Evolutionary conservation across 2,329 filamentous ascomycete species (phyloP).

Genomic region (Calycina marina): DNA sequence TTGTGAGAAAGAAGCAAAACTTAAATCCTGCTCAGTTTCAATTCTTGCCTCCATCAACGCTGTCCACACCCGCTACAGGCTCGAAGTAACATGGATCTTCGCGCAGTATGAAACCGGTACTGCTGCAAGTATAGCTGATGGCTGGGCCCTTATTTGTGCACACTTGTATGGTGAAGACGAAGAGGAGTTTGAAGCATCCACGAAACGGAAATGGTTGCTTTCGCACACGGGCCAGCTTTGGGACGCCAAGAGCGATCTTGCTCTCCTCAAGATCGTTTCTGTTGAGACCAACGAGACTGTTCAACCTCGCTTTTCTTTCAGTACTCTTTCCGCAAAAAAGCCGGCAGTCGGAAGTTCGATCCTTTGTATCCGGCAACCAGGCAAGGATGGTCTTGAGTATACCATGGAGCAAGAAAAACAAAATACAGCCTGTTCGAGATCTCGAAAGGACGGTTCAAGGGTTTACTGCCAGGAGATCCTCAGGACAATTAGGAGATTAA

Average conservation of each 20-base stretch:
- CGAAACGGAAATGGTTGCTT: conserved; percentile 27
- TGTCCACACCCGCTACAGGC: conserved; percentile 2
- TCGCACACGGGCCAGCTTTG: conserved; percentile 24
- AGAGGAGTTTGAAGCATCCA: conserved; percentile 20
- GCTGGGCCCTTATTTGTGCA: conserved; percentile 34
- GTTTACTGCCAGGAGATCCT: no score
- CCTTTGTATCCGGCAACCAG: conserved; percentile 28
- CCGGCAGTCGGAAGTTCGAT: background rate
- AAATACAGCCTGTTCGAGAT: conserved; percentile 34
- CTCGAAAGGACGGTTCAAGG: conserved; percentile 33
- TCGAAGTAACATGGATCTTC: conserved; percentile 29
- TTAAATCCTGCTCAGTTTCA: no score
- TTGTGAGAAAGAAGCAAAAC: background rate
- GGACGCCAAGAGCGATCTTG: conserved; percentile 27
- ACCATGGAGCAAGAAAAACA: conserved; percentile 20
- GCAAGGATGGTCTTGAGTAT: conserved; percentile 30
- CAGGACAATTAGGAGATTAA: no score
- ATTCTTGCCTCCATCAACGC: no score
- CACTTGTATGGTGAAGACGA: conserved; percentile 33
- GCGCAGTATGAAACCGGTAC: conserved; percentile 34
- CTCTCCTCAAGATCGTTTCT: conserved; percentile 28
- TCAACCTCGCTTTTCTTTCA: conserved; percentile 1
- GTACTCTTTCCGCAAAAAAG: background rate
- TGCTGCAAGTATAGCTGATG: conserved; percentile 32
- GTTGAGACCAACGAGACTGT: conserved; percentile 12